Evolutionary conservation across 2,329 filamentous ascomycete genomes (phyloP).

Genomic region (Phyllosticta capitalensis): DNA sequence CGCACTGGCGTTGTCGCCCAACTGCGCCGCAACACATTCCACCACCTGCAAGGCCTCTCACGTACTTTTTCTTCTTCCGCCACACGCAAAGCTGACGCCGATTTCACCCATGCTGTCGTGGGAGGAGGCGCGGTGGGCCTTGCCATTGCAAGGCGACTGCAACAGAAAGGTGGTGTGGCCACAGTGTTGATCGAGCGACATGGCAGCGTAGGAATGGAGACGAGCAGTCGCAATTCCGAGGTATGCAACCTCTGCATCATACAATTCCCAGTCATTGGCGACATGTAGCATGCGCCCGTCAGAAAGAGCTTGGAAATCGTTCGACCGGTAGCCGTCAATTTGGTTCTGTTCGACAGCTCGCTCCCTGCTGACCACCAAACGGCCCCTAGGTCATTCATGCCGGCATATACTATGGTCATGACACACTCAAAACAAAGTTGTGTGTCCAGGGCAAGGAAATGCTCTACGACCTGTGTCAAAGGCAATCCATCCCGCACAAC

Average conservation of each 20-base stretch:
- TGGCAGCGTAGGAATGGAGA: slow-evolving; percentile 67
- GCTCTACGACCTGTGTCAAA: slow-evolving; percentile 68
- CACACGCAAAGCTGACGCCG: slow-evolving; percentile 25
- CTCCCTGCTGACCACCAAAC: neutral
- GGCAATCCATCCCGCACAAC: slow-evolving; percentile 57
- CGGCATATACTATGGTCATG: slow-evolving; percentile 76
- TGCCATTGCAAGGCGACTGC: slow-evolving; percentile 64
- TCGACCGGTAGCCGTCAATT: neutral
- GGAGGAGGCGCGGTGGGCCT: slow-evolving; percentile 70
- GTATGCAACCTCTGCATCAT: slow-evolving; percentile 25
- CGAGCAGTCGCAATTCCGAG: slow-evolving; percentile 83
- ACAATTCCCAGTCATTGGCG: neutral
- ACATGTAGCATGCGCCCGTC: neutral
- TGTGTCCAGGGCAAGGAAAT: slow-evolving; percentile 69
- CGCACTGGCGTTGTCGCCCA: neutral
- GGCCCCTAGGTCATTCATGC: slow-evolving; percentile 71
- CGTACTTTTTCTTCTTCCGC: neutral
- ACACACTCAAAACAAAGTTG: slow-evolving; percentile 70
- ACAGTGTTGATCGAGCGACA: slow-evolving; percentile 79
- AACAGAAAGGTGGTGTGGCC: slow-evolving; percentile 48
- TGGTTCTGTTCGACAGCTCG: neutral
- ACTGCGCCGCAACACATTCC: neutral
- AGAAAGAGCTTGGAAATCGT: neutral
- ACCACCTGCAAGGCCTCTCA: neutral
- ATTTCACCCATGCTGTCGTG: slow-evolving; percentile 59